Conservation (phyloP, 495 filamentous ascomycete genomes). For the Daldinia vernicosa region DNA sequence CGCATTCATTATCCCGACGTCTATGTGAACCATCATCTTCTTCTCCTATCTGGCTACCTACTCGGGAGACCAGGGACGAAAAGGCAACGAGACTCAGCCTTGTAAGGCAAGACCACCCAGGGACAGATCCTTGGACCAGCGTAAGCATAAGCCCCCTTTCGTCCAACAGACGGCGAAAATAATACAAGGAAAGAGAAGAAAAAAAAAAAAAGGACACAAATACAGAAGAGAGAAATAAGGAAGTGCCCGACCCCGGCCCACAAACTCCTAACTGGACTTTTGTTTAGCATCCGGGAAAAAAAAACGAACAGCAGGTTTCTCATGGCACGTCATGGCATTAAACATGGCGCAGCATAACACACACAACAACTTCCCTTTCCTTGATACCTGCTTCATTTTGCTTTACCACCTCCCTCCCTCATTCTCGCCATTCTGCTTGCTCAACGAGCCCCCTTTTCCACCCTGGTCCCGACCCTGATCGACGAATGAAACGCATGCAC, state of each 20-base stretch:
- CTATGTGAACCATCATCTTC: conserved; percentile 8
- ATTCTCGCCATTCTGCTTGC: neutral
- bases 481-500: neutral
- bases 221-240: conserved; percentile 8
- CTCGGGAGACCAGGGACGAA: conserved; percentile 14
- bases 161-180: neutral
- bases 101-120: neutral
- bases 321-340: conserved; percentile 3
- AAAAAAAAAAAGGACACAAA: conserved; percentile 4
- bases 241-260: conserved; percentile 25
- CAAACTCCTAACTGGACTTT: conserved; percentile 40
- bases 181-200: conserved; percentile 1
- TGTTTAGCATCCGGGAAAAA: conserved; percentile 29
- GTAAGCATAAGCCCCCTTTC: neutral
- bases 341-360: neutral
- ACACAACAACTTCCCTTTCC: neutral
- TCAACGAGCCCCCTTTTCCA: neutral
- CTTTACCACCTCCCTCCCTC: neutral
- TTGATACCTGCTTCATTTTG: neutral
- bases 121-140: no score
- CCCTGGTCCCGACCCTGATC: neutral
- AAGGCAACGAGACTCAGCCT: neutral
- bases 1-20: conserved; percentile 27
- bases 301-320: neutral
- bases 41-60: conserved; percentile 10